Conservation (phyloP, 1,139 yeast genomes). For the Debaryomyces udenii region DNA sequence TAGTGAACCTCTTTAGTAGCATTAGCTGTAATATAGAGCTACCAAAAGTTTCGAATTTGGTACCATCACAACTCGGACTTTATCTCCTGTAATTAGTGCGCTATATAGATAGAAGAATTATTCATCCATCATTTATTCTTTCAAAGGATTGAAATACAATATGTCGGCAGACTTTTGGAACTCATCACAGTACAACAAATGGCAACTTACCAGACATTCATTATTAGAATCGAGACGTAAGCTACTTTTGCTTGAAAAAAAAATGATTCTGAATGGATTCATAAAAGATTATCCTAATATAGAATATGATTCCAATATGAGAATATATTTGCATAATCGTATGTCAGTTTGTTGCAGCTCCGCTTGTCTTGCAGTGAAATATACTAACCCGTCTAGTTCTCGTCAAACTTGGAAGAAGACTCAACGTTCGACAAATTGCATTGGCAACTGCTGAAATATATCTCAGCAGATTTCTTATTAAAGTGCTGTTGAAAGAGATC, state of each 20-base stretch:
- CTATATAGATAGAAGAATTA: neutral
- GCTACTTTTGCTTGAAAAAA: conserved; percentile 42
- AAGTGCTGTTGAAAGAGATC: conserved; percentile 76
- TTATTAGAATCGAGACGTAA: conserved; percentile 45
- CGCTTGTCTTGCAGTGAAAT: conserved; percentile 1
- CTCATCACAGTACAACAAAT: conserved; percentile 45
- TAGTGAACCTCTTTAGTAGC: neutral
- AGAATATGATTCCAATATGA: conserved; percentile 61
- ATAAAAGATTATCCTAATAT: conserved; percentile 48
- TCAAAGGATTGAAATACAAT: neutral
- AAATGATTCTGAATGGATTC: conserved; percentile 51
- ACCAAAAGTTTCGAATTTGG: no score
- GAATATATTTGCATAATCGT: conserved; percentile 67
- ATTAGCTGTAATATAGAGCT: neutral
- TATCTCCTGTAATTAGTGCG: neutral
- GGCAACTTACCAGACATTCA: conserved; percentile 46
- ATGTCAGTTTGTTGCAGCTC: conserved; percentile 13
- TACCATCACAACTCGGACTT: neutral
- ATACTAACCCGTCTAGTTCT: conserved; percentile 39
- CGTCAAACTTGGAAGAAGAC: conserved; percentile 74
- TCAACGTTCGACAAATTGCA: conserved; percentile 79
- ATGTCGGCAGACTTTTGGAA: conserved; percentile 56
- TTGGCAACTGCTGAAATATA: conserved; percentile 89
- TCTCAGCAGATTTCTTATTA: conserved; percentile 69
- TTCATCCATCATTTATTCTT: neutral